Conservation (phyloP, 176 grass and related monocot species). For the Bromus sterilis region DNA sequence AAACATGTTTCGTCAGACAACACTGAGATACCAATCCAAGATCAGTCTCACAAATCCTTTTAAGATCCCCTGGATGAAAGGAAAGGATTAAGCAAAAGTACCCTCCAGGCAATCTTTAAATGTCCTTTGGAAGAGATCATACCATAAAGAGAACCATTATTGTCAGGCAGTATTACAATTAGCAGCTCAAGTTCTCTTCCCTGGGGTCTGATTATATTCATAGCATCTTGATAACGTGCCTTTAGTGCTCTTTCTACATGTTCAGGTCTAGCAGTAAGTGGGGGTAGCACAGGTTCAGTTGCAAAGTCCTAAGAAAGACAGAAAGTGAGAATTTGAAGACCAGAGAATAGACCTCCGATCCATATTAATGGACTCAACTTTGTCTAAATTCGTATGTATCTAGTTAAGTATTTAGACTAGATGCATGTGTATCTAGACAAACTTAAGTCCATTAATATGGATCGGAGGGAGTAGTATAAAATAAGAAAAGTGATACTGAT, state of each 20-base stretch:
- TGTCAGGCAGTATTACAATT: conserved; percentile 83
- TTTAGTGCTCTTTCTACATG: conserved; percentile 81
- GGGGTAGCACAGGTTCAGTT: conserved; percentile 58
- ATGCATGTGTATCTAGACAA: too few species aligned
- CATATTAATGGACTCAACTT: too few species aligned
- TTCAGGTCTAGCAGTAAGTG: conserved; percentile 67
- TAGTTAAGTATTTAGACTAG: too few species aligned
- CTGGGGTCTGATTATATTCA: conserved; percentile 53
- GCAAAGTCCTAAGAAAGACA: conserved; percentile 53
- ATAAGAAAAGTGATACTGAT: not conserved
- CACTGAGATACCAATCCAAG: conserved; percentile 95
- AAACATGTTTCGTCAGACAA: conserved; percentile 95
- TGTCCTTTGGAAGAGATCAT: conserved; percentile 7
- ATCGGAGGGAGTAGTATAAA: too few species aligned
- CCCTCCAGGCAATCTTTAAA: not conserved
- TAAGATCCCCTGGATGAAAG: conserved; percentile 65
- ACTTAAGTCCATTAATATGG: too few species aligned
- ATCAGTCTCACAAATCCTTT: conserved; percentile 96
- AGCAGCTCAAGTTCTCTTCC: conserved; percentile 77
- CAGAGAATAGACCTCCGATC: too few species aligned
- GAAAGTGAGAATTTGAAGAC: not conserved
- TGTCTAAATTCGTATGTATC: too few species aligned
- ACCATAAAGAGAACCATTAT: conserved; percentile 87
- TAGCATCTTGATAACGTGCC: conserved; percentile 66
- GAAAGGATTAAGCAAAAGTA: conserved; percentile 8